Evolutionary conservation across 768 basidiomycete species (phyloP).

Genomic region (Trametes sanguinea): DNA sequence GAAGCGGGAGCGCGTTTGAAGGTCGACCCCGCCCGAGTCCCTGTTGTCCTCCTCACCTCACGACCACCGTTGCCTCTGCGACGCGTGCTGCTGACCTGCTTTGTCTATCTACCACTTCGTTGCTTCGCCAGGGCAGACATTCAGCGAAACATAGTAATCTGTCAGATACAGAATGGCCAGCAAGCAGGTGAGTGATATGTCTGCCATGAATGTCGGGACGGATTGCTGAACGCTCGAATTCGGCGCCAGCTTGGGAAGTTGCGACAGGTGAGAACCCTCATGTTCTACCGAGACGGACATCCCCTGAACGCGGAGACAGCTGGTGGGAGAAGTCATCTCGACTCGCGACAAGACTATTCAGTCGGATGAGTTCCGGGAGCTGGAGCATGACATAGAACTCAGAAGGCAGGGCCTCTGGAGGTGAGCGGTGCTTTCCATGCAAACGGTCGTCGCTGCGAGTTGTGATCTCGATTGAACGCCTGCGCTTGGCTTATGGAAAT

Average conservation of each 20-base stretch:
- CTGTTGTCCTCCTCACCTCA: no score
- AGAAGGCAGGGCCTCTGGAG: slow-evolving; percentile 70
- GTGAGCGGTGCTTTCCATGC: slow-evolving; percentile 45
- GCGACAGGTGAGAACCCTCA: slow-evolving; percentile 79
- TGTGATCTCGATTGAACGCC: no score
- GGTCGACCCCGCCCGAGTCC: no score
- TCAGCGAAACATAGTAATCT: not conserved
- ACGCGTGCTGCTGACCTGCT: not conserved
- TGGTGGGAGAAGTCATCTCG: slow-evolving; percentile 89
- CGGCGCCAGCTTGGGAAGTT: slow-evolving; percentile 67
- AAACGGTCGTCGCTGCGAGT: no score
- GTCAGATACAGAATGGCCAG: no score
- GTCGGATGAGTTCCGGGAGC: slow-evolving; percentile 76
- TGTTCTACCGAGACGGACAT: no score
- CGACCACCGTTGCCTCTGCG: slow-evolving; percentile 18
- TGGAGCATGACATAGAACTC: slow-evolving; percentile 84
- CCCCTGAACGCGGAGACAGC: slow-evolving; percentile 46
- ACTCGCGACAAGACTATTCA: slow-evolving; percentile 78
- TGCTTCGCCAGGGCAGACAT: not conserved
- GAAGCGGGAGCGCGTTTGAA: not conserved
- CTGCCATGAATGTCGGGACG: not conserved
- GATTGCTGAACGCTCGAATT: slow-evolving; percentile 10
- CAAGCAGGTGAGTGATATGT: slow-evolving; percentile 52
- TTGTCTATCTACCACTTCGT: not conserved
- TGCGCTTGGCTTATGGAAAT: no score